Evolutionary conservation across 352 stramenopile genomes (phyloP).

Genomic region (Pythium aphanidermatum): DNA sequence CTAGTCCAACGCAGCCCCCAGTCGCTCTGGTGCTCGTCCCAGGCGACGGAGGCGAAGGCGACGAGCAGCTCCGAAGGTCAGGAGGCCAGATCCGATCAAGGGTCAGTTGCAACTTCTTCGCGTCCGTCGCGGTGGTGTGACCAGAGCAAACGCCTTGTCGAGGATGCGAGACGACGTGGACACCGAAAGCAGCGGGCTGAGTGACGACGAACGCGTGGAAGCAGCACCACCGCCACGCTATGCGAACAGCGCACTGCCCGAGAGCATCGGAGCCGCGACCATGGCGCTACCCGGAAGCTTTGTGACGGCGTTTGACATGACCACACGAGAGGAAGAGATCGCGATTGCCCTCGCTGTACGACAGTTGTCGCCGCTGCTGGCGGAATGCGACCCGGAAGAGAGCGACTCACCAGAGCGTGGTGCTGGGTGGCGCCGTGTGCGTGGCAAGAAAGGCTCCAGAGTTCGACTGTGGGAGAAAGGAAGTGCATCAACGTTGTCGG

Average conservation of each 20-base stretch:
- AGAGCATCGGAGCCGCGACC: background rate
- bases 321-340: conserved; percentile 4
- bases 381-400: conserved; percentile 16
- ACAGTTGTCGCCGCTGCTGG: conserved; percentile 14
- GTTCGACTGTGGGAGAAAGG: conserved; percentile 57
- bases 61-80: too few species aligned
- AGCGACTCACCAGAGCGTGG: too few species aligned
- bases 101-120: too few species aligned
- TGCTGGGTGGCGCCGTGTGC: conserved; percentile 20
- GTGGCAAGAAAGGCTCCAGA: conserved; percentile 24
- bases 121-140: too few species aligned
- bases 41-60: too few species aligned
- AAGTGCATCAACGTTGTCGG: conserved; percentile 8
- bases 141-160: background rate
- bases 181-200: conserved; percentile 11
- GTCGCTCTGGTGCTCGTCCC: too few species aligned
- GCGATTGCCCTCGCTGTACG: conserved; percentile 1
- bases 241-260: too few species aligned
- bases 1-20: too few species aligned
- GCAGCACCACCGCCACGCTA: too few species aligned
- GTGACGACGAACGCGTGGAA: conserved; percentile 15
- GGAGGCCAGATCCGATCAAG: too few species aligned
- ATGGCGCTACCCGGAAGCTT: conserved; percentile 3
- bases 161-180: conserved; percentile 9
- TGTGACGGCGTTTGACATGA: conserved; percentile 18